Evolutionary conservation across 2,329 filamentous ascomycete species (phyloP), one percentile per base, ranked within the genome.

Genomic region (Rutstroemia sp.): DNA sequence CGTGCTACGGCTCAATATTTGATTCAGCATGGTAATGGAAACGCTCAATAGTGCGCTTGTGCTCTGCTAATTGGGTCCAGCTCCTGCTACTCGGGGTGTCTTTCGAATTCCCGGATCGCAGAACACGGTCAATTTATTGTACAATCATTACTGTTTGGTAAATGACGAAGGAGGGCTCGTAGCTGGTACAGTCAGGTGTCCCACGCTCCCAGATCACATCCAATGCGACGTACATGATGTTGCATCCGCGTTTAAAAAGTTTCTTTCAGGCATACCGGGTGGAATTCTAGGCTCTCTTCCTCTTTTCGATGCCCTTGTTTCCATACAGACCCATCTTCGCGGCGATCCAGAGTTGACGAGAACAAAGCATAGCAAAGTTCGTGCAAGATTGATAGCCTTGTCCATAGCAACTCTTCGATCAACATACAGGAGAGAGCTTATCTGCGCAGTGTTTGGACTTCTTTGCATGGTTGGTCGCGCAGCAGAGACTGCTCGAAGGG

Each of bases 381-480:
- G 80, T n/a, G 82, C 83, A 7, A 75, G 82, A n/a, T 73, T 88
- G 3, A 84, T 87, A 59, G 83, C 84, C 1, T 70, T 87, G 36
- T 82, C 82, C 7, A 76, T 88, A 44, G 75, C 76, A 1, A 80
- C 80, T 0, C 70, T 86, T n/a, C 73, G 74, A 54, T 86, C 82
- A 0, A 77, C 77, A 53, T 81, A 80, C 58, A 77, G 82, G 44
- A 75, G 83, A 23, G 81, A 86, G 48, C 71, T 88, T 3, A 83
- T 88, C 45, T 86, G 81, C 59, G 80, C 82, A 5, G 82, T 88
- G 0, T 84, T 88, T 65, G 85, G 84, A 0, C 72, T 88, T 12
- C 72, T 87, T 10, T 82, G 78, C 52, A 72, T 85, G 39, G 76
- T 88, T 55, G 84, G 82, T 2, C 73, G 79, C 25, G 72, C 76